A percentile compares a stretch with the other conserved stretches of the same genome.
These are phyloP conservation scores for Dictyostelium capitatum DNA, from an alignment of 78 protist genomes.

Conservation along the genomic window DNA sequence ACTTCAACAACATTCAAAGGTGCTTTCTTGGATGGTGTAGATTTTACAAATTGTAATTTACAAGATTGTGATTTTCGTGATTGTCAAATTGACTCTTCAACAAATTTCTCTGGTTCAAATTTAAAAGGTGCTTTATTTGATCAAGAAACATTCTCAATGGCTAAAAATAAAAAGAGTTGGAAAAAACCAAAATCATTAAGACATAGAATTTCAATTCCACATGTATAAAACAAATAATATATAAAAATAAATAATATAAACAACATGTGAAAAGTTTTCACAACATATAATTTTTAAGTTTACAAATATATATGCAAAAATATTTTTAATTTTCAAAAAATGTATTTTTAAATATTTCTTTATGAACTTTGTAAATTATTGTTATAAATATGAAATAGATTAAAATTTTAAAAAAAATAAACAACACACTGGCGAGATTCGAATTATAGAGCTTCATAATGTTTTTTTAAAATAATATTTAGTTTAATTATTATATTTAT, in stretches of 20 bases:
- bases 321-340: no score
- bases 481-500: no score
- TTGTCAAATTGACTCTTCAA: neutral
- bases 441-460: no score
- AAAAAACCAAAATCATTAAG: constrained; percentile 54
- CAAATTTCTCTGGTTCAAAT: constrained; percentile 40
- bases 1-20: constrained; percentile 15
- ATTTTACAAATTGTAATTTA: constrained; percentile 54
- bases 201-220: constrained; percentile 34
- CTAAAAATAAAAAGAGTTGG: constrained; percentile 35
- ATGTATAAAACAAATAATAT: neutral
- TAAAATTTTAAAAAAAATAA: no score
- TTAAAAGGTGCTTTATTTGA: constrained; percentile 28
- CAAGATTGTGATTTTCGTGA: constrained; percentile 36
- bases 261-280: no score
- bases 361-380: no score
- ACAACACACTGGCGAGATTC: no score
- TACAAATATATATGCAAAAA: no score
- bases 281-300: no score
- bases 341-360: no score
- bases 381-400: no score
- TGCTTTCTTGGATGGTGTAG: constrained; percentile 29
- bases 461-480: no score
- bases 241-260: neutral
- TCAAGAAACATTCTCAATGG: neutral